Evolutionary conservation across 2,329 filamentous ascomycete genomes (phyloP).

Genomic region (Akanthomyces uredinophilus): DNA sequence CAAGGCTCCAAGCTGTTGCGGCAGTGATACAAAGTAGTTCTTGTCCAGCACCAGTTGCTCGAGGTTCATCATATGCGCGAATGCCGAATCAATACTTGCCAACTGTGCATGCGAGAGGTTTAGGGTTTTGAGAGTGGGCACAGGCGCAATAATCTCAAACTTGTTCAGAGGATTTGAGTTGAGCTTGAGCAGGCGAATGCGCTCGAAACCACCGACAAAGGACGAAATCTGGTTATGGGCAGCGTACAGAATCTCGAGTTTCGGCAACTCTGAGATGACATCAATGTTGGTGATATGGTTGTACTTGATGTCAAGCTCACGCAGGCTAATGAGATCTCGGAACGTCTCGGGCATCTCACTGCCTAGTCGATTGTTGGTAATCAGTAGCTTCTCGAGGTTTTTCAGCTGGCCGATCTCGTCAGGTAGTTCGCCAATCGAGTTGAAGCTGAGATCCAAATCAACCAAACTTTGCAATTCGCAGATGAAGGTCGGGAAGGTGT

Average conservation of each 20-base stretch:
- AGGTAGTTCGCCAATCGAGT: conserved; percentile 74
- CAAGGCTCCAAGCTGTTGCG: conserved; percentile 77
- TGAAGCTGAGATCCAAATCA: conserved; percentile 96
- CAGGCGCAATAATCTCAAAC: conserved; percentile 73
- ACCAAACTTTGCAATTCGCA: conserved; percentile 78
- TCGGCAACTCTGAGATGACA: conserved; percentile 75
- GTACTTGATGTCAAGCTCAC: conserved; percentile 91
- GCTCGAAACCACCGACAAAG: conserved; percentile 83
- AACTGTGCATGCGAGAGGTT: conserved; percentile 91
- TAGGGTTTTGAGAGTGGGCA: conserved; percentile 77
- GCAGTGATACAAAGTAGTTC: conserved; percentile 91
- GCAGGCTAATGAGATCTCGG: conserved; percentile 67
- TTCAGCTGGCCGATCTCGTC: conserved; percentile 71
- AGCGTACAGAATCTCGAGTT: conserved; percentile 79
- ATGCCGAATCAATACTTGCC: conserved; percentile 82
- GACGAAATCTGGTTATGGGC: conserved; percentile 91
- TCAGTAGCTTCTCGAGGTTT: conserved; percentile 82
- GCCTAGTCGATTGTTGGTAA: conserved; percentile 87
- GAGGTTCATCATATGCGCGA: conserved; percentile 79
- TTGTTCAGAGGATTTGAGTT: conserved; percentile 95
- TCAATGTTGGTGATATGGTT: conserved; percentile 88
- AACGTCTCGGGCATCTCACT: conserved; percentile 71
- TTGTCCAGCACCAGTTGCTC: conserved; percentile 86
- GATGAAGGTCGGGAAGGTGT: conserved; percentile 78
- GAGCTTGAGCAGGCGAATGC: conserved; percentile 76